These are phyloP conservation scores for Gardenia jasminoides DNA, from an alignment of 257 asterid species.

Conservation along the genomic window DNA sequence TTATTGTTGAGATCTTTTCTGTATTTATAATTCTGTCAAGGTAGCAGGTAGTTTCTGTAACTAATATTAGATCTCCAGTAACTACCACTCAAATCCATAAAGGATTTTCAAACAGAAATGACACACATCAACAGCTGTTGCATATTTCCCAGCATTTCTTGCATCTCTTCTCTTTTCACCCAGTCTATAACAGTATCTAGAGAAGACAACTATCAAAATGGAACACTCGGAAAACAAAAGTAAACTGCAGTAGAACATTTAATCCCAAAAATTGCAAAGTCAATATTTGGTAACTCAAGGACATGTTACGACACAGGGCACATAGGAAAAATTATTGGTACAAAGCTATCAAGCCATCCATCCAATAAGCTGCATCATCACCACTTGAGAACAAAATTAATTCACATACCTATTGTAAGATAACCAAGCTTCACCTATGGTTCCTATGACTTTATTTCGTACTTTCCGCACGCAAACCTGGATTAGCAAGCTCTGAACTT, in stretches of 20 bases:
- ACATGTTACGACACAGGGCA: not conserved
- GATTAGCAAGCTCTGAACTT: not conserved
- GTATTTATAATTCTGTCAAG: not conserved
- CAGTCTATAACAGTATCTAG: not conserved
- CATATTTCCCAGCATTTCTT: not conserved
- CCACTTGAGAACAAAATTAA: not conserved
- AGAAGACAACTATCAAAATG: not conserved
- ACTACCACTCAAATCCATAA: not conserved
- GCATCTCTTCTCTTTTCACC: not conserved
- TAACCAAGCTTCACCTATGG: constrained; percentile 82
- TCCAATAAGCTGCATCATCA: not conserved
- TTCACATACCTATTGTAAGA: constrained; percentile 65
- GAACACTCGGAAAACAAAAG: not conserved
- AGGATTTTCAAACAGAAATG: not conserved
- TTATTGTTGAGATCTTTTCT: not conserved
- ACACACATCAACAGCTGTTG: not conserved
- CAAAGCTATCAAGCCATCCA: not conserved
- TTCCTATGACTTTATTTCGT: constrained; percentile 87
- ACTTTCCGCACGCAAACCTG: constrained; percentile 94
- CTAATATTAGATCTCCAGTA: not conserved
- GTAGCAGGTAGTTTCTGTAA: not conserved
- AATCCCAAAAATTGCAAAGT: not conserved
- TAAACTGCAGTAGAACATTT: not conserved
- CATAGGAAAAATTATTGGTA: not conserved
- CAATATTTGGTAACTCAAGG: not conserved